Evolutionary conservation across 192 early-diverging fungal genomes (phyloP), one percentile per base, ranked within the genome.

Genomic region (Cetraspora pellucida): DNA sequence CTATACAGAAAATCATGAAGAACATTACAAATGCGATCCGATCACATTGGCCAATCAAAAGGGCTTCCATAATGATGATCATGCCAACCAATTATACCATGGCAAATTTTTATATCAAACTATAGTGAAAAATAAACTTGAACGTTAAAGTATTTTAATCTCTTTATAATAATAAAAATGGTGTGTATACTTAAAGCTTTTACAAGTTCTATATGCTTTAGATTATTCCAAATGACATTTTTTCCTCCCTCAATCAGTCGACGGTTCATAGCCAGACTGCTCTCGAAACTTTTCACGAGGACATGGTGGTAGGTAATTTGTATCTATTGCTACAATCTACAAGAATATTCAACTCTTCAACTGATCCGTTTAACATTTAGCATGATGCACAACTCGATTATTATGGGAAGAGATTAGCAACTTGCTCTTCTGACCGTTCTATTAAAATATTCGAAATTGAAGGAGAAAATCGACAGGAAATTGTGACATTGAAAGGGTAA

Each of bases 361-460:
- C 44, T 17, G 19, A 45, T 61, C 5, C 21, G 10, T 64, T 21
- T 17, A 14, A 28, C 17, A 67, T 61, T 77, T 58, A 89, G 88
- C 88, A 89, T 80, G 88, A 89, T 77, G 88, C 88, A 28, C 85
- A 88, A 76, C 84, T 88, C 27, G 88, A 89, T 73, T 89, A 89
- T 77, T 89, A 88, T 70, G 85, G 95, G 75, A 93, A 94, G 80
- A 90, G 92, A 44, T 87, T 99, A n/a, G 98, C 98, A 6, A 99
- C 98, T 2, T 95, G 94, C 84, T 99, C 98, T 45, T 98, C 97
- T 10, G 98, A 99, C 81, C 87, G 94, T 58, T 92, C 94, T 60
- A 94, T 99, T 79, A 91, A 91, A 61, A 90, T 99, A 43, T 99
- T 97, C 79, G 93, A 98, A 61, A 91, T 97, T 45, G 92, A 93